Evolutionary conservation across 116 monocot species (phyloP), one percentile per base, ranked within the genome.

Genomic region (Cymodocea nodosa): DNA sequence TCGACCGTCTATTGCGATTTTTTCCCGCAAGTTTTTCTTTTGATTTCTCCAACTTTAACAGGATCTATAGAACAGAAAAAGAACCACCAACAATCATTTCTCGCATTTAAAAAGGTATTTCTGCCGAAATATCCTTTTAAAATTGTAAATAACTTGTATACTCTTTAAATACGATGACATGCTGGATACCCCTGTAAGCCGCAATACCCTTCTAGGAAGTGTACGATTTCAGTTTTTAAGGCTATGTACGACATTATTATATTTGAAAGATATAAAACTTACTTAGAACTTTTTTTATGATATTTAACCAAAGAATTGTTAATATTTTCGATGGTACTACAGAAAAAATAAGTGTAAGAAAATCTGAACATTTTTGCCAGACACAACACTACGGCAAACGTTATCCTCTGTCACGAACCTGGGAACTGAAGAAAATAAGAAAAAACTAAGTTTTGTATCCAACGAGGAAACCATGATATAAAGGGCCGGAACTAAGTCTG

Each of bases 21-120:
- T 19, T 99, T 67, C 92, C 98, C 2, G 92, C 98, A 68, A 79
- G 24, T 64, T 92, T 99, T 73, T 92, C 89, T 75, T 99, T 99
- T 23, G 98, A 70, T 76, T 92, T 99, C 0, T 99, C 98, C 30
- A 92, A 77, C 79, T 99, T 99, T 74, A 99, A 40, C 16, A 84
- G 71, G 69, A 99, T 73, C 78, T 78, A 62, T 39, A 2, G 56
- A 83, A 79, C 78, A 74, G 15, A 30, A 35, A 53, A 53, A 53
- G 64, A 50, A 50, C 8, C 35, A 16, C 15, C n/a, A 9, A 64
- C 4, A 23, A 49, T 12, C 20, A 14, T 17, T 49, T 19, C 13
- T n/a, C 16, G 22, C 17, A 23, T 49, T 24, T 11, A 49, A 4
- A n/a, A n/a, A n/a, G n/a, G n/a, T n/a, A n/a, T n/a, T n/a, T n/a